Percentiles rank a stretch among this genome's conserved stretches.
These are phyloP conservation scores for Petasospora fabianii DNA, from an alignment of 1,139 yeast species.

Conservation along the genomic window DNA sequence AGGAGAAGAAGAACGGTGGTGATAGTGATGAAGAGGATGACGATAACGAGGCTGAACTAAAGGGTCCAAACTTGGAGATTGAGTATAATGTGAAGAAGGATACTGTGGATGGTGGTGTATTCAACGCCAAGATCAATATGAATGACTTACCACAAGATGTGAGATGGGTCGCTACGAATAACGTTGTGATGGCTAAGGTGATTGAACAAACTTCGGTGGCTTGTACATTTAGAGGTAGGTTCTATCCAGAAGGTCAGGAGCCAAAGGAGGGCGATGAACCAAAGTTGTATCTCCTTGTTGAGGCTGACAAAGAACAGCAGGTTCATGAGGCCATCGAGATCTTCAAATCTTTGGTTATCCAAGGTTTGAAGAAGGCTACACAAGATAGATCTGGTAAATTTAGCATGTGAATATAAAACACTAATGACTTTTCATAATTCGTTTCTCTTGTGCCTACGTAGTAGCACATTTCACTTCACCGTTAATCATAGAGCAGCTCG, in stretches of 20 bases:
- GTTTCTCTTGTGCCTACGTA: no score
- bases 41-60: constrained; percentile 25
- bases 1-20: constrained; percentile 22
- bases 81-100: constrained; percentile 29
- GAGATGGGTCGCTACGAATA: constrained; percentile 76
- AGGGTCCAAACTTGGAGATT: constrained; percentile 58
- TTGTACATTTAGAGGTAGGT: constrained; percentile 80
- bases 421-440: background rate
- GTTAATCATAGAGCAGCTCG: constrained; percentile 28
- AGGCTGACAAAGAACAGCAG: constrained; percentile 63
- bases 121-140: constrained; percentile 68
- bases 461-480: no score
- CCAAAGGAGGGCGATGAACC: constrained; percentile 57
- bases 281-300: constrained; percentile 74
- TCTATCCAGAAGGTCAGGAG: constrained; percentile 52
- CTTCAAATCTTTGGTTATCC: constrained; percentile 57
- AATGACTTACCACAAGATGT: constrained; percentile 86
- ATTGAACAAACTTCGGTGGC: constrained; percentile 75
- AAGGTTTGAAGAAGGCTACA: constrained; percentile 37
- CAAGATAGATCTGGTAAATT: constrained; percentile 26
- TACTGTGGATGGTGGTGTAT: constrained; percentile 54
- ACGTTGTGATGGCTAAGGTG: constrained; percentile 60
- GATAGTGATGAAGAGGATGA: constrained; percentile 23
- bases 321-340: constrained; percentile 65
- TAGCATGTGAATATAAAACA: constrained; percentile 13